Percentiles rank a stretch among this genome's conserved stretches.
These are phyloP conservation scores for Spatholobus suberectus DNA, from an alignment of 306 rosid genomes.

Conservation along the genomic window DNA sequence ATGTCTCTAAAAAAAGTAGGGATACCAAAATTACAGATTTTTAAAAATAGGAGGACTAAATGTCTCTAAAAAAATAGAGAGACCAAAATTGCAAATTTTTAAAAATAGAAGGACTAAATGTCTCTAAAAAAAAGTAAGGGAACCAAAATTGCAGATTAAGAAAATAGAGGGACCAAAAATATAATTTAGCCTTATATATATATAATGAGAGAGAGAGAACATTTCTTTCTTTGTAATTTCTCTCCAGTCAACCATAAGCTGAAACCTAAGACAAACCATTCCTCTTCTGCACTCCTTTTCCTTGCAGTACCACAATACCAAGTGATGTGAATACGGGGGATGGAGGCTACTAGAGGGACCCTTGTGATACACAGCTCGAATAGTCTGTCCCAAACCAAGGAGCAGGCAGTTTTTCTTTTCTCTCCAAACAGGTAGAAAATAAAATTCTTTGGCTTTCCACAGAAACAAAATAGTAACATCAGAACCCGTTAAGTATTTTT, in stretches of 20 bases:
- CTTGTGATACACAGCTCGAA: background rate
- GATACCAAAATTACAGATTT: too few relatives aligned
- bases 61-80: too few relatives aligned
- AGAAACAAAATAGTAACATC: background rate
- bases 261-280: conserved; percentile 17
- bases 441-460: background rate
- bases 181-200: too few relatives aligned
- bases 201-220: background rate
- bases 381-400: background rate
- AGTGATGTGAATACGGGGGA: background rate
- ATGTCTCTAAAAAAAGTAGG: too few relatives aligned
- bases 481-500: background rate
- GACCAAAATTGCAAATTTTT: too few relatives aligned
- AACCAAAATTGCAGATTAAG: too few relatives aligned
- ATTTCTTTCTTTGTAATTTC: background rate
- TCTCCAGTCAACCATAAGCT: conserved; percentile 4
- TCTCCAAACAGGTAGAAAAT: background rate
- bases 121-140: too few relatives aligned
- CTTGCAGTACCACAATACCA: background rate
- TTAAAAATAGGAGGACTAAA: too few relatives aligned
- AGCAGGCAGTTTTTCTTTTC: background rate
- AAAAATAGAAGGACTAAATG: too few relatives aligned
- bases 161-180: too few relatives aligned
- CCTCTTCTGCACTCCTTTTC: conserved; percentile 14
- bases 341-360: background rate